Conservation (phyloP, 306 rosid species). For the Cucumis cinereus region DNA sequence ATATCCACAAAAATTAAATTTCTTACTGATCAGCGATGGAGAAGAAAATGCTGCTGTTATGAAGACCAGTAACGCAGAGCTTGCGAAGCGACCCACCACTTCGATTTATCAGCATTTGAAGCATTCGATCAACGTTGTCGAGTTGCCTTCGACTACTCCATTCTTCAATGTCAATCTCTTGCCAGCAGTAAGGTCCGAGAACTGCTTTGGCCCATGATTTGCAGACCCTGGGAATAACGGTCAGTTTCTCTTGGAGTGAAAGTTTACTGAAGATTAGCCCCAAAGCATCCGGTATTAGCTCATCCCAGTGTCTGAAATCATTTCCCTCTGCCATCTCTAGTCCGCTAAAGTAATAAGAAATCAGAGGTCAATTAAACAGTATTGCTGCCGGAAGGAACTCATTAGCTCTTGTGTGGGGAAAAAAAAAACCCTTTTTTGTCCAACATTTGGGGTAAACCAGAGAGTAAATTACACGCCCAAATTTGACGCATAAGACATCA, state of each 20-base stretch:
- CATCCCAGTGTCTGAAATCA: conserved; percentile 73
- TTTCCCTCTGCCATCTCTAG: conserved; percentile 52
- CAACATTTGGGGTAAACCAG: background rate
- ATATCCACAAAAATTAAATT: background rate
- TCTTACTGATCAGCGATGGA: conserved; percentile 89
- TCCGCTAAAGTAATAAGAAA: background rate
- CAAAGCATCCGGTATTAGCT: conserved; percentile 79
- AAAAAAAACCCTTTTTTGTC: background rate
- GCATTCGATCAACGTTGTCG: conserved; percentile 53
- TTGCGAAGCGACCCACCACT: conserved; percentile 76
- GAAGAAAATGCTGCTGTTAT: conserved; percentile 43
- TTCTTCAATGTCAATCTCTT: conserved; percentile 85
- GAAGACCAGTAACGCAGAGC: conserved; percentile 64
- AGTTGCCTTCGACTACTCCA: conserved; percentile 59
- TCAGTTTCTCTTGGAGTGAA: conserved; percentile 56
- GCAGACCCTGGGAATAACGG: conserved; percentile 81
- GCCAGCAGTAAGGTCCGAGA: conserved; percentile 87
- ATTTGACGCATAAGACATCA: background rate
- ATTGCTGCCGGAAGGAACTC: background rate
- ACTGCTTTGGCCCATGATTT: conserved; percentile 87
- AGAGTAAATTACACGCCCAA: background rate
- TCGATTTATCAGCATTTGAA: conserved; percentile 53
- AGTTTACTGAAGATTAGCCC: conserved; percentile 77
- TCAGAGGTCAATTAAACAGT: background rate
- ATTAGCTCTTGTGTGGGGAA: background rate